Base-by-base conservation (phyloP, 306 rosid species). In the Malus asiatica region DNA sequence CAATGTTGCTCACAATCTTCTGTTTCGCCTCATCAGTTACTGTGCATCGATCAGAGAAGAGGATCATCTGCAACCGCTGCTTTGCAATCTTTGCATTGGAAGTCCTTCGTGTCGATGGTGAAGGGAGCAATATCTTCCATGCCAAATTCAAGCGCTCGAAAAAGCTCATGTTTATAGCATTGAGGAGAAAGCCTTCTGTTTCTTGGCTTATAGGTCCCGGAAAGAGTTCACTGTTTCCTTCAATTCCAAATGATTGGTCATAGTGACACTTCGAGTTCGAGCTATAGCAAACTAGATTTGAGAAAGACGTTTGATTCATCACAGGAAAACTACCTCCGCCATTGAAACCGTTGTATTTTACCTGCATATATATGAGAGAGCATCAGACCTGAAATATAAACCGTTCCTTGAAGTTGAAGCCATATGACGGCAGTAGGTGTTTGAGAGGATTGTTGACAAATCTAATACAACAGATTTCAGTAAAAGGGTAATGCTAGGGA, bases 31-130 rank as follows among this genome's bases (percentile, higher is more conserved):
- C 94, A 1, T 94, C 97, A 48, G 88, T 94, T 46, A 94, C 95
- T 35, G 83, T 96, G 59, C 98, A 94, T 58, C 98, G 86, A 77
- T 94, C 98, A 35, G 97, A 90, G 82, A 91, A 90, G 76, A 94
- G 87, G 63, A 94, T 91, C 97, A 94, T 88, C 87, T 94, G 89
- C 81, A 94, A 75, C 4, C 98, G 94, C 86, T 94, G 96, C 87
- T 94, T 94, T 78, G 98, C 98, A 59, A 90, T 85, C 70, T 86
- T 80, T 76, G 98, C 98, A 78, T 90, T 90, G 29, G 98, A 91
- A 68, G 79, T 89, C 83, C 76, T 87, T 77, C 79, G 84, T 65
- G 91, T 81, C 25, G 82, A 66, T 29, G 89, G 87, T 44, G 97
- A 89, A 13, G 98, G 96, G 77, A 88, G 91, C 18, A 93, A 48